Percentiles rank a stretch among this genome's conserved stretches.
phyloP scores from a whole-genome alignment of 768 basidiomycete genomes.

The Pisolithus albus region DNA sequence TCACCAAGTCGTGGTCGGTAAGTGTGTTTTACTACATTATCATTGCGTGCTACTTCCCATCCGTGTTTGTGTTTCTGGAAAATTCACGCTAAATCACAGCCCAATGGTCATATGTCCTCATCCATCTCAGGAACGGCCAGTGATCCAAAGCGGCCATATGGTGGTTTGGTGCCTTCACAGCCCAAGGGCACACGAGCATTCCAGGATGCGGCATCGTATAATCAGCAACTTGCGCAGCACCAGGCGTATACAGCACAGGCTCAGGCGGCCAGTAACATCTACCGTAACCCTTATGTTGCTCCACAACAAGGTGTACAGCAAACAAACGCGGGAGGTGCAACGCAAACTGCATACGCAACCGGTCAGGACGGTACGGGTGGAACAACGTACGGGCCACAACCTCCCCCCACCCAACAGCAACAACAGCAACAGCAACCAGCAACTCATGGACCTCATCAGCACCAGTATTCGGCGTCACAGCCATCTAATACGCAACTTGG shows the following conservation, averaged over 20 bases:
- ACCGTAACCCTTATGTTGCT: constrained; percentile 77
- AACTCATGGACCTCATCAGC: constrained; percentile 5
- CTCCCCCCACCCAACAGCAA: constrained; percentile 20
- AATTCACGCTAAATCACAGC: constrained; percentile 30
- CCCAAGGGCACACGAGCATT: constrained; percentile 80
- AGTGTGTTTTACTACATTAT: constrained; percentile 21
- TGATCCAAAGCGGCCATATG: constrained; percentile 86
- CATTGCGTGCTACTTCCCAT: neutral
- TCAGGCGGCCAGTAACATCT: constrained; percentile 60
- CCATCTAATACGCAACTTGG: constrained; percentile 16
- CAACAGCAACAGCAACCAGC: constrained; percentile 18
- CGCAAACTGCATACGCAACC: neutral
- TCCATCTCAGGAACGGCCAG: constrained; percentile 28
- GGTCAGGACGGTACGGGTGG: constrained; percentile 2
- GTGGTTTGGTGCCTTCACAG: constrained; percentile 86
- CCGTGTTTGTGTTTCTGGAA: constrained; percentile 5
- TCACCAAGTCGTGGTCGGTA: constrained; percentile 78
- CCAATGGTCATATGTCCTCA: constrained; percentile 38
- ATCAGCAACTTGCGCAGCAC: constrained; percentile 90
- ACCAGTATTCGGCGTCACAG: constrained; percentile 21
- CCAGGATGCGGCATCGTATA: constrained; percentile 89
- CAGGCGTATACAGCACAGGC: constrained; percentile 89
- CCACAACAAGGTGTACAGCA: constrained; percentile 34
- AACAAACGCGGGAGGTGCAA: constrained; percentile 10
- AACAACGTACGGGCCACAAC: constrained; percentile 20